These are phyloP conservation scores for Colletotrichum simmondsii DNA, from an alignment of 2,329 filamentous ascomycete species.

Conservation along the genomic window DNA sequence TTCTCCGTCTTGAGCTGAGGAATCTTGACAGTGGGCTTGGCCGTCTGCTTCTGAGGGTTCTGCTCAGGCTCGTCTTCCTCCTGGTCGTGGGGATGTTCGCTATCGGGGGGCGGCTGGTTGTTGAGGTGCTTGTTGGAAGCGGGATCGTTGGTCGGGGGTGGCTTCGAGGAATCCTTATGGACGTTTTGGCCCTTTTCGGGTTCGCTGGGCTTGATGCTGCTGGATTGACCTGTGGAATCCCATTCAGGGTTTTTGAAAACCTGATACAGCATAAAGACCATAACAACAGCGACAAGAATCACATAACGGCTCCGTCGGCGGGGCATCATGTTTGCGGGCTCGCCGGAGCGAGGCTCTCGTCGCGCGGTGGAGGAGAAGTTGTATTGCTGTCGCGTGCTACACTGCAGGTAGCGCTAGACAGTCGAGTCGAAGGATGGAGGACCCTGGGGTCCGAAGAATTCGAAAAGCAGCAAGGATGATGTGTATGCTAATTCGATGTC, in stretches of 20 bases:
- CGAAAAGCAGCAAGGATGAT: conserved; percentile 10
- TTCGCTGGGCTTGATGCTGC: conserved; percentile 25
- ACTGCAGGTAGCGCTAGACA: conserved; percentile 13
- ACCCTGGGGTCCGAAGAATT: conserved; percentile 13
- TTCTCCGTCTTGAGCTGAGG: conserved; percentile 28
- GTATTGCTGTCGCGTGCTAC: conserved; percentile 21
- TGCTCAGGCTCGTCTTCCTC: conserved; percentile 31
- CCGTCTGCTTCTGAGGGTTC: conserved; percentile 31
- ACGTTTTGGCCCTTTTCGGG: conserved; percentile 19
- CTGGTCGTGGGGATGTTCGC: conserved; percentile 27
- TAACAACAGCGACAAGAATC: conserved; percentile 63
- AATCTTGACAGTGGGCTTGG: conserved; percentile 33
- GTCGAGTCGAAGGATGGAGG: conserved; percentile 4
- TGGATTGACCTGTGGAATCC: conserved; percentile 37
- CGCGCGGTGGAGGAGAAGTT: not conserved
- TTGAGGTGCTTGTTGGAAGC: conserved; percentile 22
- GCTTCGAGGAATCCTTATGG: conserved; percentile 17
- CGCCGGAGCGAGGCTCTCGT: conserved; percentile 21
- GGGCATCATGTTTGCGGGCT: conserved; percentile 55
- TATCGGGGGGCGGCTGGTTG: conserved; percentile 32
- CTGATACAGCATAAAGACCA: conserved; percentile 66
- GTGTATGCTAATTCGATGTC: conserved; percentile 14
- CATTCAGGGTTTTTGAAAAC: conserved; percentile 53
- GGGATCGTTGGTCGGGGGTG: conserved; percentile 20
- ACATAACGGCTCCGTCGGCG: conserved; percentile 73